phyloP scores from a whole-genome alignment of 1,284 basidiomycete species.

The Boletus sp. region DNA sequence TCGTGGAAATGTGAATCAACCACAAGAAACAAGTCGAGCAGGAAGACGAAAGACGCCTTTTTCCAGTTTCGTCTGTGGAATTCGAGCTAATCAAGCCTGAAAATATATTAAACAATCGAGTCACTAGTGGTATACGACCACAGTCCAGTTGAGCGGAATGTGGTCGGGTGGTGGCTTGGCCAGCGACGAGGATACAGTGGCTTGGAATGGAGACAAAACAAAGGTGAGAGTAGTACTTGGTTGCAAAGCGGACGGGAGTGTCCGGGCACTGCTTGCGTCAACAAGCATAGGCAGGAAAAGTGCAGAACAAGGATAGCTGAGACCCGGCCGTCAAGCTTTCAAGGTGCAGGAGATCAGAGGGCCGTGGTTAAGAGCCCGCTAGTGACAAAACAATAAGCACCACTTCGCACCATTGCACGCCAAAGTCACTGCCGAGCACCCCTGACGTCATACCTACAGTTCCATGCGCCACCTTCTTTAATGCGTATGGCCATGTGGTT shows the following conservation, averaged over 20 bases:
- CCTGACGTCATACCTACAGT: background rate
- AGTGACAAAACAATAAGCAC: too few species aligned
- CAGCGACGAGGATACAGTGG: background rate
- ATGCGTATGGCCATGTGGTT: too few species aligned
- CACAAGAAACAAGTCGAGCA: background rate
- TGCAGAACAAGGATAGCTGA: background rate
- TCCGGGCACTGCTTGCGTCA: background rate
- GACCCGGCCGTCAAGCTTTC: background rate
- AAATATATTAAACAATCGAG: background rate
- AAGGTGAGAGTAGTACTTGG: background rate
- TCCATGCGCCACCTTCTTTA: background rate
- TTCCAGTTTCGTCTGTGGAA: background rate
- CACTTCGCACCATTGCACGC: background rate
- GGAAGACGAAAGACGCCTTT: slow-evolving; percentile 15
- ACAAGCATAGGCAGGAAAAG: background rate
- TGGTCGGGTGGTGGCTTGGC: background rate
- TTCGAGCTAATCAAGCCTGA: background rate
- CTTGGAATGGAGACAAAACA: background rate
- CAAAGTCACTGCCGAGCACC: slow-evolving; percentile 1
- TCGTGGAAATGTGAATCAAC: background rate
- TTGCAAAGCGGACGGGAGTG: background rate
- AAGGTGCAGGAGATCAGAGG: background rate
- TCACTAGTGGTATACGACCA: background rate
- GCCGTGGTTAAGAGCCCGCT: too few species aligned
- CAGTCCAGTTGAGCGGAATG: background rate